Evolutionary conservation across 2,329 filamentous ascomycete species (phyloP).

Genomic region (Arthrinium puccinioides): DNA sequence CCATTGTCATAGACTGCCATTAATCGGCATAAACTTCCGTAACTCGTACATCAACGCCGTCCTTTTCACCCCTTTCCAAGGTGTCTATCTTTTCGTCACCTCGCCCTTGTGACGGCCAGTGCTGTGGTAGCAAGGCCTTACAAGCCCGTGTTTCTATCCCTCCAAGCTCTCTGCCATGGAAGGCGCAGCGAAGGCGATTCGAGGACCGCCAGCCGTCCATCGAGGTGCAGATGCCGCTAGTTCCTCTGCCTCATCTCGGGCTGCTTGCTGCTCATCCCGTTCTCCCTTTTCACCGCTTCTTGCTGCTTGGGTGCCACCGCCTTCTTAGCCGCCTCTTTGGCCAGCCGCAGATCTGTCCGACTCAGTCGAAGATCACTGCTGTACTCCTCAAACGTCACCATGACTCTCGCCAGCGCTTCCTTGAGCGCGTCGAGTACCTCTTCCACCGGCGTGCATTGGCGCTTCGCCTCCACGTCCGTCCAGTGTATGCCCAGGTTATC

Average conservation of each 20-base stretch:
- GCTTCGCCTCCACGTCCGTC: slow-evolving; percentile 62
- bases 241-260: slow-evolving; percentile 24
- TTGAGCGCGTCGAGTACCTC: slow-evolving; percentile 59
- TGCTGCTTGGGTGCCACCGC: slow-evolving; percentile 2
- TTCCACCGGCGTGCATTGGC: slow-evolving; percentile 60
- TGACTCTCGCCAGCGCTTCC: slow-evolving; percentile 54
- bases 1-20: too few relatives aligned
- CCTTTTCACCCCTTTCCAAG: too few relatives aligned
- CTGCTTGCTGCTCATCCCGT: slow-evolving; percentile 2
- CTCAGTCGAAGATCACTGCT: slow-evolving; percentile 62
- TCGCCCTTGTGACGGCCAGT: too few relatives aligned
- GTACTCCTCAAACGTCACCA: slow-evolving; percentile 70
- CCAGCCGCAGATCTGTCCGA: slow-evolving; percentile 63
- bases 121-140: too few relatives aligned
- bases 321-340: slow-evolving; percentile 54
- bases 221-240: slow-evolving; percentile 19
- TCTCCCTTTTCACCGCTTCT: not conserved
- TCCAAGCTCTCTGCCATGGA: too few relatives aligned
- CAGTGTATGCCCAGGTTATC: slow-evolving; percentile 58
- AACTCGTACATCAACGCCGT: too few relatives aligned
- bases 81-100: too few relatives aligned
- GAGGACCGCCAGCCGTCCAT: too few relatives aligned
- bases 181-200: too few relatives aligned
- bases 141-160: too few relatives aligned
- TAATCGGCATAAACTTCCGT: too few relatives aligned